A percentile compares a stretch with the other conserved stretches of the same genome.
Evolutionary conservation across 2,329 filamentous ascomycete species (phyloP).

Genomic region (Tolypocladium album): DNA sequence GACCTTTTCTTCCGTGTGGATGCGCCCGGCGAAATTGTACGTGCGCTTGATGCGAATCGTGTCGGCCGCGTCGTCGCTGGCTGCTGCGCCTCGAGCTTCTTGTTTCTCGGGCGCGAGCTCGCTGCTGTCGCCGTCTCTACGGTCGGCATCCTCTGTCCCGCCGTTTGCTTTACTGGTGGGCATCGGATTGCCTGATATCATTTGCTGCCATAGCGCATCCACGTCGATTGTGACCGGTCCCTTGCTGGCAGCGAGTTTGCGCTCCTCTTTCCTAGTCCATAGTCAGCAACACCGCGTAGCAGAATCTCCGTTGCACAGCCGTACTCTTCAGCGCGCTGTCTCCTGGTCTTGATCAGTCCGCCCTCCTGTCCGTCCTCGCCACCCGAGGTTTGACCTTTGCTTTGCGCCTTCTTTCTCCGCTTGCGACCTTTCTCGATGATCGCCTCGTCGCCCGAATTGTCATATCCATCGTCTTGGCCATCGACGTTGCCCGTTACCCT

Average conservation of each 20-base stretch:
- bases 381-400: conserved; percentile 23
- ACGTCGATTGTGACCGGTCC: conserved; percentile 61
- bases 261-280: conserved; percentile 41
- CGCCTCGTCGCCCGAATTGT: conserved; percentile 63
- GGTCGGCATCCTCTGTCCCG: background rate
- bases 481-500: conserved; percentile 9
- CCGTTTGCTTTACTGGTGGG: background rate
- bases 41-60: conserved; percentile 58
- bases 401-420: conserved; percentile 33
- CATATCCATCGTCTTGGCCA: conserved; percentile 38
- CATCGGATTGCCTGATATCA: conserved; percentile 35
- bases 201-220: conserved; percentile 58
- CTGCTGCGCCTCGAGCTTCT: background rate
- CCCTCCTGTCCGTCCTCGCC: conserved; percentile 49
- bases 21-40: conserved; percentile 65
- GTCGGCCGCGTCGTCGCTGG: conserved; percentile 16
- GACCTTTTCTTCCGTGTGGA: conserved; percentile 61
- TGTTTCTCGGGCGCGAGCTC: background rate
- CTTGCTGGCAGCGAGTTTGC: conserved; percentile 36
- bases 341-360: conserved; percentile 60
- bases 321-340: conserved; percentile 56
- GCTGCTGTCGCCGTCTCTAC: background rate
- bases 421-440: conserved; percentile 54
- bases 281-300: conserved; percentile 4
- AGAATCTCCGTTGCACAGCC: conserved; percentile 7